These are phyloP conservation scores for Phanerodontia chrysosporium DNA, from an alignment of 768 basidiomycete species.

Conservation along the genomic window DNA sequence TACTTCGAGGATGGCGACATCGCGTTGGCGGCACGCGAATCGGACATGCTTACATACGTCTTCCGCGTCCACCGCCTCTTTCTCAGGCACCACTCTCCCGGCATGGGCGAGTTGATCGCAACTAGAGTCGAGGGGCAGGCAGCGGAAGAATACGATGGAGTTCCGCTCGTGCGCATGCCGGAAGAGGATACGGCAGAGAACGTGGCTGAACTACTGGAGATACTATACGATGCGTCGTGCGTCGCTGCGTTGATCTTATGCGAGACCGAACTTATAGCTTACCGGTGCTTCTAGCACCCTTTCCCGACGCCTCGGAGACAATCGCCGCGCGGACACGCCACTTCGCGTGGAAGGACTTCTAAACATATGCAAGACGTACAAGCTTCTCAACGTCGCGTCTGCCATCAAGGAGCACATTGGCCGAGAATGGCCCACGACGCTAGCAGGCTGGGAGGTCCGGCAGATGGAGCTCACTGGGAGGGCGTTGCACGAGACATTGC, in stretches of 20 bases:
- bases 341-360: background rate
- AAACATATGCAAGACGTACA: background rate
- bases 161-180: background rate
- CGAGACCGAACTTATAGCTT: background rate
- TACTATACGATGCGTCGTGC: conserved; percentile 7
- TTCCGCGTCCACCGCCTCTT: conserved; percentile 13
- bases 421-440: conserved; percentile 1
- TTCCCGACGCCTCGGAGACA: background rate
- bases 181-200: conserved; percentile 1
- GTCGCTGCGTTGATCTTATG: background rate
- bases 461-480: background rate
- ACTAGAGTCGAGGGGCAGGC: background rate
- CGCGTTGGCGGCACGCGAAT: background rate
- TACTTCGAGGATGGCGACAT: conserved; percentile 13
- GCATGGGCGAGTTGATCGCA: conserved; percentile 6
- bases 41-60: background rate
- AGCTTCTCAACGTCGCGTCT: background rate
- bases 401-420: background rate
- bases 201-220: background rate
- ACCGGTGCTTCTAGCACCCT: background rate
- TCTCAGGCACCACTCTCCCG: conserved; percentile 3
- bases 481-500: background rate
- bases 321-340: background rate
- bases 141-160: background rate
- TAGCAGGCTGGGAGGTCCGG: background rate